A percentile compares a stretch with the other conserved stretches of the same genome.
Evolutionary conservation across 192 early-diverging fungal species (phyloP).

Genomic region (Chytriomyces hyalinus): DNA sequence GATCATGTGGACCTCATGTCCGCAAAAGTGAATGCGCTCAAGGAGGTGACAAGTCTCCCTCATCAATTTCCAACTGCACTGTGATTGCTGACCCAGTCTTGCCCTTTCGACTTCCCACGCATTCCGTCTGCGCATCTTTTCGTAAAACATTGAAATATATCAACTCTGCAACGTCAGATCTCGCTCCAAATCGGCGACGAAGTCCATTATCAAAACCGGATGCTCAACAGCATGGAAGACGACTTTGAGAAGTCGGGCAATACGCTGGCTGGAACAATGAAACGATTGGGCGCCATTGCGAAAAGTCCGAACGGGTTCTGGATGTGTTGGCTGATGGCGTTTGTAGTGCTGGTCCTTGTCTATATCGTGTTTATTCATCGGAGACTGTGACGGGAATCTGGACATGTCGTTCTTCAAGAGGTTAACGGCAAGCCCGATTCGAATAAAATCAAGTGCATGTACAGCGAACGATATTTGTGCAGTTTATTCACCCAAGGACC

Average conservation of each 20-base stretch:
- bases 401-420: too few species aligned
- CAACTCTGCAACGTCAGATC: slow-evolving; percentile 28
- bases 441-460: too few species aligned
- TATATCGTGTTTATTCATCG: slow-evolving; percentile 45
- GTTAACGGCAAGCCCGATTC: too few species aligned
- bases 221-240: slow-evolving; percentile 39
- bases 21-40: slow-evolving; percentile 36
- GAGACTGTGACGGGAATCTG: not conserved
- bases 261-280: slow-evolving; percentile 42
- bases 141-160: not conserved
- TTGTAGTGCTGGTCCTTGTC: slow-evolving; percentile 43
- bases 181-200: slow-evolving; percentile 50
- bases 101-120: not conserved
- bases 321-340: slow-evolving; percentile 51
- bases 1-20: slow-evolving; percentile 42
- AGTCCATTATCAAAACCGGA: slow-evolving; percentile 38
- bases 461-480: too few species aligned
- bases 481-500: too few species aligned
- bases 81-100: not conserved
- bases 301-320: slow-evolving; percentile 47
- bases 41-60: slow-evolving; percentile 39
- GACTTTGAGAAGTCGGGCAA: slow-evolving; percentile 48
- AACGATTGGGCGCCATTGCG: slow-evolving; percentile 37
- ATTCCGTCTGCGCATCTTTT: not conserved
- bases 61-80: not conserved